Base-by-base conservation (phyloP, 139 green algal genomes). In the Tetradesmus lagerheimii region DNA sequence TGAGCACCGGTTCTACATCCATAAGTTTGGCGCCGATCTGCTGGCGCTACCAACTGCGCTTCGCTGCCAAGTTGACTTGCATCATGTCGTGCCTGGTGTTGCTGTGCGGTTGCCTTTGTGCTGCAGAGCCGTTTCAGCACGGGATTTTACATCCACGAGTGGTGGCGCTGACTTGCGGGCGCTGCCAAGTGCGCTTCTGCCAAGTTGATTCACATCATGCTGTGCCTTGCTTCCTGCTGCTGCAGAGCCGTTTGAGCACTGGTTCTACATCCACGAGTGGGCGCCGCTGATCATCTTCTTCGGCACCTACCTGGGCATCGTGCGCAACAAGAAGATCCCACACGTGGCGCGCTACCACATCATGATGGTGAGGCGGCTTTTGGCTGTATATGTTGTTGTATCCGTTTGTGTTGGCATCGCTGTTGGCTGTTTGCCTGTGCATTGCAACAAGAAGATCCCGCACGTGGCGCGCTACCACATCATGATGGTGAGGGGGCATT, bases 211-310 rank as follows among this genome's bases (percentile, higher is more conserved):
- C 37, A 45, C 82, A 79, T 0, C 25, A 11, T 12, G 11, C 85
- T 71, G 39, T 43, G 1, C 64, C 11, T 47, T 31, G 4, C 27
- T 47, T 57, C 20, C 41, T 39, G 29, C 50, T 53, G 12, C 53
- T 37, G 27, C 89, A 95, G 93, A 95, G 80, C 93, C 93, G 1
- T 95, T 96, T 91, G 93, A 96, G 92, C 92, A 96, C 90, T 96
- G 92, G 92, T 96, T 94, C 90, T 94, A 95, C 92, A 95, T 94
- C 91, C 93, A 96, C 85, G 93, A 96, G 91, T 96, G 90, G 86
- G 93, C 93, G 0, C 93, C 93, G 14, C 92, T 96, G 34, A 93
- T 96, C 87, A 95, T 94, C 87, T 96, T 96, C 90, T 96, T 96
- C 84, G 93, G 91, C n/a, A 94, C 91, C 11, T 96, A 96, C 91